These are phyloP conservation scores for Iris pallida DNA, from an alignment of 116 monocot species.

Conservation along the genomic window DNA sequence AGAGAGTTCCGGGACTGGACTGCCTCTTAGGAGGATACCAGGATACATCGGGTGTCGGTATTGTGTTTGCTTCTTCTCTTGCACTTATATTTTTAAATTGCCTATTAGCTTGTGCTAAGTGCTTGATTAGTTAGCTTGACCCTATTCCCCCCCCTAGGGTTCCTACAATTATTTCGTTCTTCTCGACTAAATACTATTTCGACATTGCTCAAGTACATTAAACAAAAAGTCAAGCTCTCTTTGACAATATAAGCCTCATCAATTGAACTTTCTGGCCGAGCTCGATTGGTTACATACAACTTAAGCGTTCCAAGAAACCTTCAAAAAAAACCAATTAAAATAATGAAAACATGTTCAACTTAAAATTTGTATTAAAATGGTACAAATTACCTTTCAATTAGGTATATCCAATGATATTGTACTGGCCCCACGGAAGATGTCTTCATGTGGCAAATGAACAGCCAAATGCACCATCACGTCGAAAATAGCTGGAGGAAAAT, in stretches of 20 bases:
- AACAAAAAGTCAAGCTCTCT: background rate
- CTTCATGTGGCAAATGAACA: constrained; percentile 11
- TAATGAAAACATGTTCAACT: background rate
- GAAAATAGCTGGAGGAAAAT: constrained; percentile 7
- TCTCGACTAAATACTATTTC: background rate
- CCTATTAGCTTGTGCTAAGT: too few relatives aligned
- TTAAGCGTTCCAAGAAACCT: background rate
- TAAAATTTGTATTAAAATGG: background rate
- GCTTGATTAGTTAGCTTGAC: too few relatives aligned
- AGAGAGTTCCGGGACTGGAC: too few relatives aligned
- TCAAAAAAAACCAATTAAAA: background rate
- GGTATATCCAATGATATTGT: constrained; percentile 18
- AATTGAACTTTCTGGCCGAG: background rate
- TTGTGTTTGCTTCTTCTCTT: too few relatives aligned
- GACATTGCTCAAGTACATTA: too few relatives aligned
- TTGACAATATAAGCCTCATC: background rate
- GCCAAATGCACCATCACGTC: constrained; percentile 12
- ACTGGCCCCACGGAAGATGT: constrained; percentile 1
- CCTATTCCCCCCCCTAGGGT: too few relatives aligned
- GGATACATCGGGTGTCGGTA: too few relatives aligned
- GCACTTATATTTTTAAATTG: too few relatives aligned
- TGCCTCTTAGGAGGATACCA: too few relatives aligned
- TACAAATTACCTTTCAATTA: constrained; percentile 4
- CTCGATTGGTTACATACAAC: background rate
- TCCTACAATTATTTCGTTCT: too few relatives aligned